Evolutionary conservation across 106 monocot genomes (phyloP), one percentile per base, ranked within the genome.

Genomic region (Chionographis japonica): DNA sequence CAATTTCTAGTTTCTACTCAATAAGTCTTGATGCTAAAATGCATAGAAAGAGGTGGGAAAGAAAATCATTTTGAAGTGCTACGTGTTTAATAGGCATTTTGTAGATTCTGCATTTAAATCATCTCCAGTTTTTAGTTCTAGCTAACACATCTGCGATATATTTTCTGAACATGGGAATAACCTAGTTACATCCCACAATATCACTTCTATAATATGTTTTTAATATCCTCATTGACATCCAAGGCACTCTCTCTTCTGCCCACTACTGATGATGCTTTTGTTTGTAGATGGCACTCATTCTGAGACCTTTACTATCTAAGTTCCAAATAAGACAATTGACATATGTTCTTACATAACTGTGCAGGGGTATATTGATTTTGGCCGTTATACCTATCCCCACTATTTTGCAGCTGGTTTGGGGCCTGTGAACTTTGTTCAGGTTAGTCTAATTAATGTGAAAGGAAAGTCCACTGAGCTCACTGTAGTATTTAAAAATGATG

Each of bases 281-380:
- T 41, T 42, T 20, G 7, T 41, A 64, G 56, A 9, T 65, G 63
- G 55, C 57, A 17, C 57, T 63, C 51, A 50, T 52, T 58, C 11
- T 52, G 52, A 27, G 2, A 41, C 13, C 50, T 60, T 35, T 40
- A 37, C 14, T 66, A 36, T 13, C 27, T 0, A 27, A 27, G 27
- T 27, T 27, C 27, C 1, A 1, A 27, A 27, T 27, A 27, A 27
- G 27, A 27, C 27, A 27, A 27, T 46, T 46, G 46, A 6, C 46
- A 5, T 46, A 3, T 37, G 8, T 60, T 27, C 6, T 74, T 12
- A 9, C 27, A 63, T 39, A 59, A 65, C 56, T 6, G 7, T 86
- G 72, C 77, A 95, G 95, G 95, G 95, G 3, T 95, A 89, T 78
- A 54, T 85, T 71, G 86, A 89, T 80, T 92, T 92, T 92, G 95